Base-by-base conservation (phyloP, 2,329 filamentous ascomycete genomes). In the Ophiostoma ips region DNA sequence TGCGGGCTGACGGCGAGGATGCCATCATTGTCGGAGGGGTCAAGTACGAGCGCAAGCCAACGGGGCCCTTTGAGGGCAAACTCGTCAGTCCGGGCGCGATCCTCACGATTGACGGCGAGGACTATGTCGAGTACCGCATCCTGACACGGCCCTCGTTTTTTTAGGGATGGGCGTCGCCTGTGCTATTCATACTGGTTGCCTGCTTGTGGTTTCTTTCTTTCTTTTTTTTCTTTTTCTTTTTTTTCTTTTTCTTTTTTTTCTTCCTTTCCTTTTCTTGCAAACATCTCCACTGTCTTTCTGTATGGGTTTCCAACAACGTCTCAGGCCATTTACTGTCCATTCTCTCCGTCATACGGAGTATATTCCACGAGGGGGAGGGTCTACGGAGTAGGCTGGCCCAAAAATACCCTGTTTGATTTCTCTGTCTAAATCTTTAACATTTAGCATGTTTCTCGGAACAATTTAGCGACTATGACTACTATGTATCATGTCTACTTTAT, bases 121-220 rank as follows among this genome's bases (percentile, higher is more conserved):
- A 82, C 55, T 83, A 78, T 53, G 77, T 83, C 33, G 79, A 82
- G 60, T 82, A 82, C 55, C 71, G 78, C 2, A 76, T 83, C 1
- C 69, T 83, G 24, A 80, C 75, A 1, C 81, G 79, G 63, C 76
- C 77, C 0, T 73, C 69, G 0, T 81, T 81, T 58, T 81, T 78
- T 55, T 79, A 40, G 61, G 36, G 7, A 11, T 5, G 4, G 18
- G n/a, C 13, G 5, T 2, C 11, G 59, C 18, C 16, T 28, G 2
- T 34, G 2, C 28, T 46, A 8, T 30, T 12, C 8, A 3, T 5
- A 35, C n/a, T 35, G 19, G 3, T 47, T 40, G 40, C 18, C 28
- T 30, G 30, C 30, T 31, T 31, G 30, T 38, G n/a, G 33, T 13
- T 13, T 5, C 10, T 38, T 28, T 41, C 2, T 41, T n/a, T 41